Conservation (phyloP, 352 stramenopile genomes). For the Globisporangium apiculatum region DNA sequence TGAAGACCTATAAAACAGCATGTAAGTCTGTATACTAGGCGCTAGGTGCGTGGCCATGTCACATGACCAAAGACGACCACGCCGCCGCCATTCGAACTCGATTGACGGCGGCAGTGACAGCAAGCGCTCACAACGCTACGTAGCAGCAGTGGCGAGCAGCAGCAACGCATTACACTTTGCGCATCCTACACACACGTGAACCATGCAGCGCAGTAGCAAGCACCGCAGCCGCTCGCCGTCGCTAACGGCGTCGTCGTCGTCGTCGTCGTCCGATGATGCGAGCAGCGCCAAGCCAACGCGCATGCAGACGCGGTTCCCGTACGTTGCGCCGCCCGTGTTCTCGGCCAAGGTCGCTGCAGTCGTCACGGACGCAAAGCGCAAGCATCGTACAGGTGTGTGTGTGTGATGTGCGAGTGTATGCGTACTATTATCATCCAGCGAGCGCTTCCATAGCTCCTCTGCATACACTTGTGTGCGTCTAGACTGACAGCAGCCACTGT, state of each 20-base stretch:
- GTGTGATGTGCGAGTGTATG: not conserved
- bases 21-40: too few relatives aligned
- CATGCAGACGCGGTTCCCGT: constrained; percentile 33
- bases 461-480: not conserved
- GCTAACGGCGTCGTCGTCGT: constrained; percentile 37
- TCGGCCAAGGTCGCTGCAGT: constrained; percentile 39
- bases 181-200: not conserved
- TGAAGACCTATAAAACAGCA: too few relatives aligned
- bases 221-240: constrained; percentile 30
- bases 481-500: too few relatives aligned
- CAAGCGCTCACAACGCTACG: too few relatives aligned
- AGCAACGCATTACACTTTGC: too few relatives aligned
- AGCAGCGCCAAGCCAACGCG: not conserved
- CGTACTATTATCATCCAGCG: not conserved
- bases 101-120: too few relatives aligned
- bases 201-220: constrained; percentile 25
- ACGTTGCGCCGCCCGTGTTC: constrained; percentile 35
- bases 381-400: constrained; percentile 47
- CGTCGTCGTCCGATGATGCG: constrained; percentile 27
- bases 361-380: constrained; percentile 54
- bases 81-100: too few relatives aligned
- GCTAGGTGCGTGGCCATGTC: too few relatives aligned
- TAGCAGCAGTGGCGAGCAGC: too few relatives aligned
- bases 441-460: not conserved
- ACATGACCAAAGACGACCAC: too few relatives aligned